phyloP scores from a whole-genome alignment of 2,329 filamentous ascomycete genomes.

The Phyllosticta citriasiana region DNA sequence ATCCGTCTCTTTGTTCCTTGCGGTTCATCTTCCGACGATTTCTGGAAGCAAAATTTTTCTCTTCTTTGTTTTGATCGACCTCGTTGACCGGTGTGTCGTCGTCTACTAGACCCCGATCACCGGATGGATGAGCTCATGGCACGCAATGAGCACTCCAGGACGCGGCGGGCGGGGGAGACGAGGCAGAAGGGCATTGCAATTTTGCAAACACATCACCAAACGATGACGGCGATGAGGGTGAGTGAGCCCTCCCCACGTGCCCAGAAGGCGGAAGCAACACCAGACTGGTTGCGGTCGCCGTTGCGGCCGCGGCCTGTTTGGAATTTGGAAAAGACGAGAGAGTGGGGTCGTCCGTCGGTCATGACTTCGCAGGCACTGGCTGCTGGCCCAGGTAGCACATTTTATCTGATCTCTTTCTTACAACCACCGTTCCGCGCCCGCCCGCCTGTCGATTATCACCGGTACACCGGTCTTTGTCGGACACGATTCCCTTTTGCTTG shows the following conservation, averaged over 20 bases:
- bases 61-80: background rate
- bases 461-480: background rate
- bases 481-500: background rate
- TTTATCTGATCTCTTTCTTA: background rate
- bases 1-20: too few relatives aligned
- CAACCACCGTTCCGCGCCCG: background rate
- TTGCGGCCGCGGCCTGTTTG: background rate
- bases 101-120: background rate
- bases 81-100: background rate
- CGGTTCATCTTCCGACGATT: too few relatives aligned
- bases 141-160: background rate
- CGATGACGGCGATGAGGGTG: background rate
- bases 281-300: background rate
- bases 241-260: background rate
- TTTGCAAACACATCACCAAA: background rate
- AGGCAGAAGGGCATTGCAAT: background rate
- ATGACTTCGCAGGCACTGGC: background rate
- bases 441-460: background rate
- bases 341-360: background rate
- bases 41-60: background rate
- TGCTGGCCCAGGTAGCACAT: background rate
- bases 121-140: background rate
- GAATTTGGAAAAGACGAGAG: background rate
- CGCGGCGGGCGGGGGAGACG: background rate
- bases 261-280: background rate